phyloP scores from a whole-genome alignment of 2,329 filamentous ascomycete species.

The Sporothrix brasiliensis region DNA sequence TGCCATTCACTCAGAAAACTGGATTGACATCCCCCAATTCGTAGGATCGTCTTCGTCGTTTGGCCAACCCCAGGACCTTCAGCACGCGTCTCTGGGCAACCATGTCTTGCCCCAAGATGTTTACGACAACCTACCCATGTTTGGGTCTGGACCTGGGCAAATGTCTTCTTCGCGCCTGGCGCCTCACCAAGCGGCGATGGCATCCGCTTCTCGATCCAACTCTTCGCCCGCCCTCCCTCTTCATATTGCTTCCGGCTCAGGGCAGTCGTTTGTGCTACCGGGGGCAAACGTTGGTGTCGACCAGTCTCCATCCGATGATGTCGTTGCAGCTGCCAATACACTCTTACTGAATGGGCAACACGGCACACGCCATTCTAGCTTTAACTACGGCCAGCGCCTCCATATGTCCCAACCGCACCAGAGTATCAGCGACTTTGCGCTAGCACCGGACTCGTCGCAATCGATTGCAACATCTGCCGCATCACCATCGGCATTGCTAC shows the following conservation, averaged over 20 bases:
- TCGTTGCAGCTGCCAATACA: slow-evolving; percentile 59
- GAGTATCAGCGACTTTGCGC: not conserved
- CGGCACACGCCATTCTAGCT: slow-evolving; percentile 26
- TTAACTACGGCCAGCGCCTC: slow-evolving; percentile 32
- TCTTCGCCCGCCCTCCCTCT: slow-evolving; percentile 22
- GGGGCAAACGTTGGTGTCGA: slow-evolving; percentile 34
- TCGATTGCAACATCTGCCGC: not conserved
- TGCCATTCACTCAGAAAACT: slow-evolving; percentile 54
- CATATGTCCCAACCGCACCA: slow-evolving; percentile 40
- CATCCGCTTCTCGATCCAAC: slow-evolving; percentile 17
- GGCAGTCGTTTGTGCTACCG: not conserved
- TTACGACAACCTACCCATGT: slow-evolving; percentile 39
- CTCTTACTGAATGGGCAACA: slow-evolving; percentile 52
- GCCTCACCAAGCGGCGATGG: slow-evolving; percentile 36
- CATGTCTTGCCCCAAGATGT: slow-evolving; percentile 39
- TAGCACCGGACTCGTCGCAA: slow-evolving; percentile 13
- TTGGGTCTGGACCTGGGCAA: not conserved
- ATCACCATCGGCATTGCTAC: slow-evolving; percentile 11
- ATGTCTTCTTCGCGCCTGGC: slow-evolving; percentile 11
- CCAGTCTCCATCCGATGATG: slow-evolving; percentile 54
- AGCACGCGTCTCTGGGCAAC: slow-evolving; percentile 38
- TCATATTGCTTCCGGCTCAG: not conserved
- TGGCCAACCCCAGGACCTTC: slow-evolving; percentile 53
- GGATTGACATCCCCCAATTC: slow-evolving; percentile 64
- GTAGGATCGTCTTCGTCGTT: slow-evolving; percentile 68